These are phyloP conservation scores for Plectosphaerella cucumerina DNA, from an alignment of 2,329 filamentous ascomycete genomes.

Conservation along the genomic window DNA sequence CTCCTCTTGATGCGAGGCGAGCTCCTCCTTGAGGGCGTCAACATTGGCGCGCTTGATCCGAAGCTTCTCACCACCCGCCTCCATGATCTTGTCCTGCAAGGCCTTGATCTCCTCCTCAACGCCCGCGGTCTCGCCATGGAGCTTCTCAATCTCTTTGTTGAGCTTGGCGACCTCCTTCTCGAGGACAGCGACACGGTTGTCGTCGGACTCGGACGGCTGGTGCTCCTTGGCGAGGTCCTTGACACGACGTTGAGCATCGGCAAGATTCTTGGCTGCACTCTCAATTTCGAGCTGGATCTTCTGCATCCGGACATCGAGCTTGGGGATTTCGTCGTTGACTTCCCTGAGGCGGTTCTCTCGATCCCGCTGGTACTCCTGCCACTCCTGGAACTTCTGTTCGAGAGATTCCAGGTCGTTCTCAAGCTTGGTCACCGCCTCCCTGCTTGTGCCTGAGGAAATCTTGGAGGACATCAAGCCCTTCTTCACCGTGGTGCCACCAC, in stretches of 20 bases:
- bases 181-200: conserved; percentile 65
- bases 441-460: conserved; percentile 78
- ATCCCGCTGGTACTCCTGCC: conserved; percentile 79
- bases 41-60: conserved; percentile 88
- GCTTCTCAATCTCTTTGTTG: conserved; percentile 72
- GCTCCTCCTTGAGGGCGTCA: conserved; percentile 81
- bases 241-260: conserved; percentile 78
- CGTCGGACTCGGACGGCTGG: conserved; percentile 75
- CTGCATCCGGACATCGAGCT: conserved; percentile 84
- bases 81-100: conserved; percentile 96
- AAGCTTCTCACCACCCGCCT: conserved; percentile 90
- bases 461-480: conserved; percentile 97
- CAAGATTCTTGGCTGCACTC: conserved; percentile 78
- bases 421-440: conserved; percentile 83
- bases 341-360: conserved; percentile 70
- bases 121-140: conserved; percentile 80
- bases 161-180: conserved; percentile 74
- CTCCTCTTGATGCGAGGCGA: conserved; percentile 74
- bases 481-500: conserved; percentile 86
- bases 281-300: conserved; percentile 87
- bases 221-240: conserved; percentile 81
- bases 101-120: conserved; percentile 90
- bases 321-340: conserved; percentile 73
- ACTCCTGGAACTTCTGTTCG: conserved; percentile 77
- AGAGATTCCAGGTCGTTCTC: conserved; percentile 82